Evolutionary conservation across 2,329 filamentous ascomycete genomes (phyloP), one percentile per base, ranked within the genome.

Genomic region (Aspergillus proliferans): DNA sequence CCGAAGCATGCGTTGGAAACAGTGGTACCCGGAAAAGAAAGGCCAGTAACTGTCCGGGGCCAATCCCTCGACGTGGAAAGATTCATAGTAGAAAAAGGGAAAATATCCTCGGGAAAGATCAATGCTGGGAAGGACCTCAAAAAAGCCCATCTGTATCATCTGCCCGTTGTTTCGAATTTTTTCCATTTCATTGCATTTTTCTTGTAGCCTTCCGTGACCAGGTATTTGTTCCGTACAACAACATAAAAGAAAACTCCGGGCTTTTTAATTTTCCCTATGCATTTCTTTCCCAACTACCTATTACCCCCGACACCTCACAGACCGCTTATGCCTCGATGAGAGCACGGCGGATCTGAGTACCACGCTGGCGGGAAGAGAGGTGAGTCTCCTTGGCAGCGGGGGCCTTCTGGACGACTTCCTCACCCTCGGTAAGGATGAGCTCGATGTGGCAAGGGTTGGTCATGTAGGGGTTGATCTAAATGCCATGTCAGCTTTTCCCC

Each of bases 391-490:
- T 77, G 58, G 78, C 80, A 65, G 84, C 80, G 57, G 85, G 81
- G 56, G 84, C 85, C 86, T 98, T 98, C 80, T 91, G 83, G 67
- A 98, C 89, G 66, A 87, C 84, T 84, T 98, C 94, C 72, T 94
- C 87, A 69, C 82, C 90, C 84, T 98, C 94, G 72, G 92, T 95
- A 67, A 98, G 85, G 84, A 98, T 98, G 70, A 98, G 82, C 83
- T 98, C 94, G 77, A 98, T 95, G 86, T 98, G 93, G 88, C 92
- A 98, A 66, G 93, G 93, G 86, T 95, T 95, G 66, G 91, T 96
- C 94, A 98, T 97, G 85, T 97, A 98, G 59, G 93, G 93, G 86
- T 98, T 98, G 82, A 98, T 98, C 91, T 96, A 15, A 15, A 73
- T 30, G 63, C 45, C 3, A n/a, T 42, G 42, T 50, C 14, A 38